Evolutionary conservation across 148 eudicot genomes (phyloP), one percentile per base, ranked within the genome.

Genomic region (Pharnaceum exiguum): DNA sequence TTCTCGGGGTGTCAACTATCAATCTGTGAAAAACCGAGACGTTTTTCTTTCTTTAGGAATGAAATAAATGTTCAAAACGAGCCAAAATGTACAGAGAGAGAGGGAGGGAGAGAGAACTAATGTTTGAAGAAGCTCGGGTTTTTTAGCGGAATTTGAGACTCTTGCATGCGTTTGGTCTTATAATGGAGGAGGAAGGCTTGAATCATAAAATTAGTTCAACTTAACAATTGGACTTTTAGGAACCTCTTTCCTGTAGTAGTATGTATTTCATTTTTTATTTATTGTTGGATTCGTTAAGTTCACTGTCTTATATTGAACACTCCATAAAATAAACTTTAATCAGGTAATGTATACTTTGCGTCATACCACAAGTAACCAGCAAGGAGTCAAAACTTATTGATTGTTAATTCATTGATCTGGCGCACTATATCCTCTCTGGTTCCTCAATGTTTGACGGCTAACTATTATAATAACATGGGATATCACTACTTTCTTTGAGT

Each of bases 341-440:
- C 11, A 29, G 39, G 57, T 40, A 51, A 27, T 22, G 7, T 43
- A 60, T 69, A 69, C 62, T 69, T 69, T 54, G 73, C 67, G 73
- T 69, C 57, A 18, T 47, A 36, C 43, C 39, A 46, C 46, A 46
- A 47, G 37, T 55, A 43, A 61, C 64, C 64, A 30, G 17, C 38
- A n/a, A 29, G 7, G 42, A 63, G 36, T 24, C 11, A n/a, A n/a
- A n/a, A n/a, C n/a, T n/a, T n/a, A n/a, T n/a, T n/a, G n/a, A n/a
- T n/a, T n/a, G n/a, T n/a, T n/a, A n/a, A n/a, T n/a, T n/a, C n/a
- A n/a, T n/a, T n/a, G n/a, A n/a, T n/a, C n/a, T n/a, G n/a, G n/a
- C n/a, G n/a, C n/a, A n/a, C n/a, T n/a, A n/a, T n/a, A n/a, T n/a
- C n/a, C n/a, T n/a, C n/a, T n/a, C n/a, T n/a, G n/a, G n/a, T n/a